A percentile compares a stretch with the other conserved stretches of the same genome.
phyloP scores from a whole-genome alignment of 2,329 filamentous ascomycete genomes.

The Plenodomus biglobosus region DNA sequence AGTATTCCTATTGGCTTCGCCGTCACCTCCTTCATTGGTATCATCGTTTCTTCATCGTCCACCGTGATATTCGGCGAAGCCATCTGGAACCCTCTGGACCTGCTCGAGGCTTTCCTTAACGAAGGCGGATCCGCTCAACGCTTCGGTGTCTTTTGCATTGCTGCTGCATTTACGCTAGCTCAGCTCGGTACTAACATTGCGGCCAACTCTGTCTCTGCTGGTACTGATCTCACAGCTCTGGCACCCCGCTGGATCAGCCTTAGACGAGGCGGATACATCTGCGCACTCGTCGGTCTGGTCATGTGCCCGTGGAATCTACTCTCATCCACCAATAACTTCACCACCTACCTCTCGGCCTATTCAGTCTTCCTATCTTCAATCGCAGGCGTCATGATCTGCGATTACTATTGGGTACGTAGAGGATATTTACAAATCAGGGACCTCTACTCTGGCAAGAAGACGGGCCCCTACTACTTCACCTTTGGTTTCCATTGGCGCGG shows the following conservation, averaged over 20 bases:
- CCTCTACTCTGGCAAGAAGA: slow-evolving; percentile 71
- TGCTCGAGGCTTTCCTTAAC: slow-evolving; percentile 47
- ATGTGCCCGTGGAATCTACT: slow-evolving; percentile 89
- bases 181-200: slow-evolving; percentile 87
- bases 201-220: slow-evolving; percentile 81
- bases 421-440: slow-evolving; percentile 79
- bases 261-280: slow-evolving; percentile 83
- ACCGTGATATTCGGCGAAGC: slow-evolving; percentile 47
- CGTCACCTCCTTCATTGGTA: slow-evolving; percentile 76
- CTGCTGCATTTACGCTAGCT: slow-evolving; percentile 60
- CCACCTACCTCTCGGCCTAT: slow-evolving; percentile 87
- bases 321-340: slow-evolving; percentile 76
- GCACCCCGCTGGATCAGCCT: slow-evolving; percentile 81
- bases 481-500: slow-evolving; percentile 79
- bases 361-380: slow-evolving; percentile 93
- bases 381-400: slow-evolving; percentile 83
- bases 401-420: slow-evolving; percentile 84
- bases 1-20: slow-evolving; percentile 54
- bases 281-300: slow-evolving; percentile 73
- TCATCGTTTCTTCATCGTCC: slow-evolving; percentile 53
- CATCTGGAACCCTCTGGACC: slow-evolving; percentile 48
- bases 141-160: slow-evolving; percentile 60
- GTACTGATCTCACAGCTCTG: slow-evolving; percentile 79
- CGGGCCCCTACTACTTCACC: slow-evolving; percentile 71
- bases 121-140: slow-evolving; percentile 46